phyloP scores from a whole-genome alignment of 2,329 filamentous ascomycete species.

The Cordyceps tenuipes region DNA sequence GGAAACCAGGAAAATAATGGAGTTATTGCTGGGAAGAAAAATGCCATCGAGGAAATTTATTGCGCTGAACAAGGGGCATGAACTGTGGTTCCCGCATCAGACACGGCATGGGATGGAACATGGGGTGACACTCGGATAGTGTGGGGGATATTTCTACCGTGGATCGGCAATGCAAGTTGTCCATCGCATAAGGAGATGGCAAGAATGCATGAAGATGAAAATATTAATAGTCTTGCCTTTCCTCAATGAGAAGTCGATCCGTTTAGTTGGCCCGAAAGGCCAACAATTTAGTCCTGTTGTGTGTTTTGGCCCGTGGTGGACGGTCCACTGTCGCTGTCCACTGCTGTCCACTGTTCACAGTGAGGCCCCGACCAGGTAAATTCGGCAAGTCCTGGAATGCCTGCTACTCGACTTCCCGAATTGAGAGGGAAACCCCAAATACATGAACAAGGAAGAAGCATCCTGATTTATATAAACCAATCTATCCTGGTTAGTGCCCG shows the following conservation, averaged over 20 bases:
- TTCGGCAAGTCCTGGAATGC: too few species aligned
- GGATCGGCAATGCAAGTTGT: neutral
- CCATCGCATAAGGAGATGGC: neutral
- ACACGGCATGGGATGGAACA: neutral
- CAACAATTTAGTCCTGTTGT: conserved; percentile 1
- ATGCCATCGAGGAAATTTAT: neutral
- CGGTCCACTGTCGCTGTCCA: neutral
- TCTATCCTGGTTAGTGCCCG: neutral
- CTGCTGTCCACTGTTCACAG: neutral
- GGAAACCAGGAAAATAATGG: neutral
- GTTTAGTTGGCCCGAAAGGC: neutral
- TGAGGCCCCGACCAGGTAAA: too few species aligned
- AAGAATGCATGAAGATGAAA: neutral
- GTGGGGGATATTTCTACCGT: neutral
- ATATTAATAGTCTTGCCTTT: neutral
- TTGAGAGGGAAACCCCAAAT: neutral
- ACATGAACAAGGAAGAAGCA: neutral
- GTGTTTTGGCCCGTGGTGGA: neutral
- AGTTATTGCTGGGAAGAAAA: neutral
- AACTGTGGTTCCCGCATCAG: neutral
- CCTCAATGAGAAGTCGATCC: neutral
- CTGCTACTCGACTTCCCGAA: too few species aligned
- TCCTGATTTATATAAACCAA: too few species aligned
- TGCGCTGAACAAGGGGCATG: neutral
- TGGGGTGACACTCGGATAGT: neutral